Evolutionary conservation across 2,329 filamentous ascomycete species (phyloP).

Genomic region (Pseudogymnoascus sp.): DNA sequence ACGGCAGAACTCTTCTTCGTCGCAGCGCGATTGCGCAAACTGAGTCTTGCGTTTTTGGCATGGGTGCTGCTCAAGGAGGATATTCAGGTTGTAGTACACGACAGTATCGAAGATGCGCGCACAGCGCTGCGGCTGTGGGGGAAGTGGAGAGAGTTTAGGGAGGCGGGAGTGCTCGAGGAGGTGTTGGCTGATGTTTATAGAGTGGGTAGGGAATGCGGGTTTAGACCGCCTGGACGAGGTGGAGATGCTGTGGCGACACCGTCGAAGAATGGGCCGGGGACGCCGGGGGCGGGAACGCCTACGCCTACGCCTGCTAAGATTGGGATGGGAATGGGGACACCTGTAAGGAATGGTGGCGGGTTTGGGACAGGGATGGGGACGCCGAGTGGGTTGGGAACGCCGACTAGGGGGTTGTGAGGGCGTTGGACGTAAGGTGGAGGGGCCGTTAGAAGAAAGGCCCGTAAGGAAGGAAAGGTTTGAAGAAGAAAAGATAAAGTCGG

Average conservation of each 20-base stretch:
- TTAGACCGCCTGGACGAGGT: conserved; percentile 40
- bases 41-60: conserved; percentile 84
- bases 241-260: neutral
- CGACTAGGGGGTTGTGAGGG: neutral
- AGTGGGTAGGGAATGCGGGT: conserved; percentile 50
- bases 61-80: conserved; percentile 88
- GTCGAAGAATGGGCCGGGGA: neutral
- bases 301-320: neutral
- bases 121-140: conserved; percentile 83
- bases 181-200: conserved; percentile 83
- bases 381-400: neutral
- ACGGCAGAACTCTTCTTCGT: conserved; percentile 90
- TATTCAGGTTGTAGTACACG: conserved; percentile 87
- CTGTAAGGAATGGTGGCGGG: neutral
- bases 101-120: conserved; percentile 89
- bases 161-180: conserved; percentile 72
- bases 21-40: conserved; percentile 69
- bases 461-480: no score
- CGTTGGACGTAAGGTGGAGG: no score
- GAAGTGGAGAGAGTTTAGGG: conserved; percentile 83
- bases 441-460: no score
- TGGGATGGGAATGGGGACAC: neutral
- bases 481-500: no score
- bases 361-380: neutral
- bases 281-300: neutral